Conservation (phyloP, 2,329 filamentous ascomycete genomes). For the Ascochyta fabae region DNA sequence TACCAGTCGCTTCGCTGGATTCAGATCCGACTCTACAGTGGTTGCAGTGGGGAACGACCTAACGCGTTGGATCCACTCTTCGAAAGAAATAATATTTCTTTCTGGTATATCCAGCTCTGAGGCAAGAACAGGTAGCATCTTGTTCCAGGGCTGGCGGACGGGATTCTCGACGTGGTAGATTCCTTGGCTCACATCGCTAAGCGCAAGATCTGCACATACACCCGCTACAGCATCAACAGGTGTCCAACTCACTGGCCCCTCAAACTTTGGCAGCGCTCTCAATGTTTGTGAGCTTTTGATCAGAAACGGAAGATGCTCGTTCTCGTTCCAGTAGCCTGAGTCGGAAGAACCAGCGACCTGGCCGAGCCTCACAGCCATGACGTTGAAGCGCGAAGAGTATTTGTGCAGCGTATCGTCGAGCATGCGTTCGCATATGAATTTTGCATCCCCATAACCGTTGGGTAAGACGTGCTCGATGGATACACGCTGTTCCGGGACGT, state of each 20-base stretch:
- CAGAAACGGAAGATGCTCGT: constrained; percentile 59
- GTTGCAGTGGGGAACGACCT: constrained; percentile 11
- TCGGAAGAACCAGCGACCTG: constrained; percentile 60
- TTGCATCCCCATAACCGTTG: constrained; percentile 61
- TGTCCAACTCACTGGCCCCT: constrained; percentile 46
- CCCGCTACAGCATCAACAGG: constrained; percentile 54
- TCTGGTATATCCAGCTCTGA: constrained; percentile 32
- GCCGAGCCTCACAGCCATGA: constrained; percentile 55
- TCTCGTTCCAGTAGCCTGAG: constrained; percentile 62
- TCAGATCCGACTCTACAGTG: constrained; percentile 23
- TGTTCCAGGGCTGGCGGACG: constrained; percentile 50
- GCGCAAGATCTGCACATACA: constrained; percentile 44
- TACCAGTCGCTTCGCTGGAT: constrained; percentile 41
- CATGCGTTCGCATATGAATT: constrained; percentile 59
- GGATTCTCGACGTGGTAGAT: constrained; percentile 58
- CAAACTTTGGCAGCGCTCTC: constrained; percentile 45
- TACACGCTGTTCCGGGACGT: constrained; percentile 55
- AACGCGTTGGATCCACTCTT: constrained; percentile 52
- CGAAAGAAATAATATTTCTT: constrained; percentile 47
- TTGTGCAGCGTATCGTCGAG: constrained; percentile 56
- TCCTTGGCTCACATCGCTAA: constrained; percentile 26
- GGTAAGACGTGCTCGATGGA: constrained; percentile 51
- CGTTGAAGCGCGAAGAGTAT: constrained; percentile 52
- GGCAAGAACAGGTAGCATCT: constrained; percentile 47
- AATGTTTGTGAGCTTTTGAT: constrained; percentile 59